These are phyloP conservation scores for Cryptococcus amylolentus DNA, from an alignment of 1,284 basidiomycete species.

Conservation along the genomic window DNA sequence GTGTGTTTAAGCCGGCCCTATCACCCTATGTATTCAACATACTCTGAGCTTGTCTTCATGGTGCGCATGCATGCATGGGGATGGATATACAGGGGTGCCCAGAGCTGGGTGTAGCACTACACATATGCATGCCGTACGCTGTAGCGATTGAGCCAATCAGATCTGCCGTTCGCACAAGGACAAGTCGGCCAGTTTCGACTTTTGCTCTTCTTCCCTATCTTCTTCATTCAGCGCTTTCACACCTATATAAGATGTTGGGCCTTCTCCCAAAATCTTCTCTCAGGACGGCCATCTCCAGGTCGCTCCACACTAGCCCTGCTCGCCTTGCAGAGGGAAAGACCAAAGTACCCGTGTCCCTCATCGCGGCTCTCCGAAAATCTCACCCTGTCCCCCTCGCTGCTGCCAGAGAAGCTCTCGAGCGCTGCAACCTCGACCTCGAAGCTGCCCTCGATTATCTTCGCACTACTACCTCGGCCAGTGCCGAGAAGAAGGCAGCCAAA, in stretches of 20 bases:
- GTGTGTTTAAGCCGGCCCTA: no score
- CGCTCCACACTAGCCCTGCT: constrained; percentile 15
- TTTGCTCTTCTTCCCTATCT: background rate
- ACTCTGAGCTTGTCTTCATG: no score
- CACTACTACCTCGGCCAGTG: constrained; percentile 54
- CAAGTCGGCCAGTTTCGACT: background rate
- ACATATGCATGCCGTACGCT: no score
- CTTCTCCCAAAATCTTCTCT: background rate
- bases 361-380: constrained; percentile 78
- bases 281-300: constrained; percentile 10
- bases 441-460: constrained; percentile 80
- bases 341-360: constrained; percentile 62
- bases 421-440: constrained; percentile 69
- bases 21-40: no score
- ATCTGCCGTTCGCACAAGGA: background rate
- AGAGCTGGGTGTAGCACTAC: no score
- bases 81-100: no score
- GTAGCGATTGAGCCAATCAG: background rate
- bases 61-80: no score
- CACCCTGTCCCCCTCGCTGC: constrained; percentile 75
- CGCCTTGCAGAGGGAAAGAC: constrained; percentile 8
- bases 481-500: constrained; percentile 75
- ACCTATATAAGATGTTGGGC: background rate
- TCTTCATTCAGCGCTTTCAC: background rate
- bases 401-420: constrained; percentile 79